phyloP scores from a whole-genome alignment of 2,329 filamentous ascomycete genomes.

The Ophiostoma tasmaniense region DNA sequence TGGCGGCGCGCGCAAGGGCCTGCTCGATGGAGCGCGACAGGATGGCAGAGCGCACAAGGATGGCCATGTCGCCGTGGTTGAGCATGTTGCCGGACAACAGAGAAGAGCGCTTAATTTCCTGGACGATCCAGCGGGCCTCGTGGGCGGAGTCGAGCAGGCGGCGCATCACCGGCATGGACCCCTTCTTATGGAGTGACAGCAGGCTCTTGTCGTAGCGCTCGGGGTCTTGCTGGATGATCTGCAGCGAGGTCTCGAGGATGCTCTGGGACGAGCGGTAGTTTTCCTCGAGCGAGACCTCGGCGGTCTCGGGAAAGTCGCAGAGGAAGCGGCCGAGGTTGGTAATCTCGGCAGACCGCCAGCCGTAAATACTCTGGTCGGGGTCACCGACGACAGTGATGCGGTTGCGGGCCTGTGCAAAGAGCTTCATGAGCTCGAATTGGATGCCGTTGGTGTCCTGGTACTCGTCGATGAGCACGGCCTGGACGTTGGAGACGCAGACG shows the following conservation, averaged over 20 bases:
- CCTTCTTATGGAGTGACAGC: conserved; percentile 69
- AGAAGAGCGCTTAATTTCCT: conserved; percentile 65
- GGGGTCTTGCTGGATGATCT: conserved; percentile 84
- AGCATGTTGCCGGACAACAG: conserved; percentile 67
- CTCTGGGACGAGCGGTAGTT: conserved; percentile 89
- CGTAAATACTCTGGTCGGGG: conserved; percentile 96
- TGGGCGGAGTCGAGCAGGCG: conserved; percentile 58
- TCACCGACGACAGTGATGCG: conserved; percentile 94
- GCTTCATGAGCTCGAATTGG: conserved; percentile 87
- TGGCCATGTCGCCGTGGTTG: conserved; percentile 67
- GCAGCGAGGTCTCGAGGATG: conserved; percentile 71
- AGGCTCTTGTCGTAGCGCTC: conserved; percentile 72
- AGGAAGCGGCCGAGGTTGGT: conserved; percentile 77
- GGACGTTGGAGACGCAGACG: conserved; percentile 77
- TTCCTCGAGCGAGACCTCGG: conserved; percentile 79
- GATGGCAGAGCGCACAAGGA: conserved; percentile 75
- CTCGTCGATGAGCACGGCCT: conserved; percentile 89
- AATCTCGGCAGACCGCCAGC: conserved; percentile 87
- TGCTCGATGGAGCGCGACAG: conserved; percentile 82
- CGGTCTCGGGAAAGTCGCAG: conserved; percentile 64
- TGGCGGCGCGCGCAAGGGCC: conserved; percentile 67
- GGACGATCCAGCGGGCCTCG: conserved; percentile 83
- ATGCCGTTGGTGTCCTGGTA: conserved; percentile 96
- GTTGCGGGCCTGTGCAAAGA: conserved; percentile 64
- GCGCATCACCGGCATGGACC: conserved; percentile 72